These are phyloP conservation scores for Epichloe glyceriae DNA, from an alignment of 2,329 filamentous ascomycete species.

Conservation along the genomic window DNA sequence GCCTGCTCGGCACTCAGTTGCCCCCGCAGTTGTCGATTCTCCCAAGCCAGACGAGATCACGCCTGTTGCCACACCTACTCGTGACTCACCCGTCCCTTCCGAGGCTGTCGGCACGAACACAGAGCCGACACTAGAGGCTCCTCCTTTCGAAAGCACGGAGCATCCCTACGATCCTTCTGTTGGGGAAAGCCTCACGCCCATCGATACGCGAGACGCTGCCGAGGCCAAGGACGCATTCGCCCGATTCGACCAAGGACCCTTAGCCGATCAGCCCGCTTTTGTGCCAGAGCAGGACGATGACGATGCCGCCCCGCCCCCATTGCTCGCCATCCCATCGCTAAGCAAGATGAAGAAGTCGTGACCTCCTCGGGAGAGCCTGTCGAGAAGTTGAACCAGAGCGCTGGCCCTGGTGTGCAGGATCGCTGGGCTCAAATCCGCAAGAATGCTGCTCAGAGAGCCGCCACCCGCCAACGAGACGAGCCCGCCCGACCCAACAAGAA, in stretches of 20 bases:
- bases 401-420: slow-evolving; percentile 40
- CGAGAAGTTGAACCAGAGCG: slow-evolving; percentile 22
- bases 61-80: background rate
- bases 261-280: slow-evolving; percentile 77
- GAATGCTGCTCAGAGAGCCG: slow-evolving; percentile 76
- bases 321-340: slow-evolving; percentile 22
- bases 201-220: slow-evolving; percentile 44
- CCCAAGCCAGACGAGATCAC: background rate
- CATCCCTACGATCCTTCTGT: slow-evolving; percentile 9
- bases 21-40: background rate
- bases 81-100: background rate
- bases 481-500: slow-evolving; percentile 44
- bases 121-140: background rate
- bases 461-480: slow-evolving; percentile 52
- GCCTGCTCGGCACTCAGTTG: background rate
- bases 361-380: slow-evolving; percentile 11
- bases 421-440: slow-evolving; percentile 94
- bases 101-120: background rate
- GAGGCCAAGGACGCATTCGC: slow-evolving; percentile 49
- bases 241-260: slow-evolving; percentile 77
- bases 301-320: slow-evolving; percentile 42
- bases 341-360: slow-evolving; percentile 7
- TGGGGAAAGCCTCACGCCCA: slow-evolving; percentile 37
- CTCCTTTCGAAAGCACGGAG: slow-evolving; percentile 6
- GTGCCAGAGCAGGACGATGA: slow-evolving; percentile 45